Base-by-base conservation (phyloP, 805 yeast genomes). In the Ogataea methylovora region DNA sequence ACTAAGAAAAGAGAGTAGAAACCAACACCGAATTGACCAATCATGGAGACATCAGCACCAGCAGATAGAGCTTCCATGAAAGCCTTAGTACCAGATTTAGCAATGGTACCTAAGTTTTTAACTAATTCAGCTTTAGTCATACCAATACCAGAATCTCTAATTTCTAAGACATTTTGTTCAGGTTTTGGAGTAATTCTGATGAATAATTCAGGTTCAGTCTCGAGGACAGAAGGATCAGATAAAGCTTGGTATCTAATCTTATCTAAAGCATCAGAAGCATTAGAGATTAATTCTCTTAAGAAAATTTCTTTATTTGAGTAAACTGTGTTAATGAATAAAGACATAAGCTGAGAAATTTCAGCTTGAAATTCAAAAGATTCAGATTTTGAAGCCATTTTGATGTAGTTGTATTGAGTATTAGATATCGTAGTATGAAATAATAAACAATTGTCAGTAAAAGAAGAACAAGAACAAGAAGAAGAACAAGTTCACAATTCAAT, bases 11-110 rank as follows among this genome's bases (percentile, higher is more conserved):
- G 75, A 36, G 99, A 92, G 82, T 92, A 92, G 90, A 92, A 92
- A 80, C 99, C 99, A 54, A 92, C 98, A 87, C 99, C 99, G 74
- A 92, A 92, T 73, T 92, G 98, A 78, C 99, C 99, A 71, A 92
- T 92, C 98, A 92, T 92, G 46, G 97, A 88, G 44, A 92, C 97
- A 66, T 92, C 99, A 43, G 99, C 98, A 71, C 98, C 98, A 47
- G 97, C 97, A 48, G 95, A 82, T 49, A 94, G 76, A 49, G 98
- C 98, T 73, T 92, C 98, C 98, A 92, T 92, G 68, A 92, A 92
- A 52, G 95, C 86, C 74, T 92, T 92, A 54, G 99, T 92, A 72
- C 99, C 99, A 49, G 99, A 92, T 73, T 92, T 92, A 61, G 99
- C 99, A 62, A 92, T 92, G 49, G 97, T 92, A 82, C 99, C 99